A percentile compares a stretch with the other conserved stretches of the same genome.
These are phyloP conservation scores for Aspergillus ruber DNA, from an alignment of 2,329 filamentous ascomycete genomes.

Conservation along the genomic window DNA sequence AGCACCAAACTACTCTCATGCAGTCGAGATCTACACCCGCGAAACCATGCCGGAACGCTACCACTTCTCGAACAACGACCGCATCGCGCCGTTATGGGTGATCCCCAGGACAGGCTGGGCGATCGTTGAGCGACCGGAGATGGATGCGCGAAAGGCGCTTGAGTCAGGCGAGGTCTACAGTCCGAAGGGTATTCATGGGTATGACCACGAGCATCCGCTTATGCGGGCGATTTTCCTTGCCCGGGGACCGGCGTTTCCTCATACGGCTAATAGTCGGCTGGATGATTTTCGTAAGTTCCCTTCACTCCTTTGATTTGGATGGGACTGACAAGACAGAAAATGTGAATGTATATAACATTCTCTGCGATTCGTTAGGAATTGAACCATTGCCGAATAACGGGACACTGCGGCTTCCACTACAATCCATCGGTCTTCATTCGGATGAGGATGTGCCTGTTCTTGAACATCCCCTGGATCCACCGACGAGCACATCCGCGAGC, in stretches of 20 bases:
- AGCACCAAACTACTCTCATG: slow-evolving; percentile 41
- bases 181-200: slow-evolving; percentile 83
- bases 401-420: slow-evolving; percentile 55
- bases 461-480: slow-evolving; percentile 29
- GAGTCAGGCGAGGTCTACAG: slow-evolving; percentile 63
- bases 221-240: slow-evolving; percentile 97
- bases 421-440: slow-evolving; percentile 40
- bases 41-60: slow-evolving; percentile 81
- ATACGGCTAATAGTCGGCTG: slow-evolving; percentile 71
- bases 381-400: slow-evolving; percentile 76
- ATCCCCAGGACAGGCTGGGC: slow-evolving; percentile 90
- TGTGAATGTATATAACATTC: slow-evolving; percentile 86
- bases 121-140: slow-evolving; percentile 73
- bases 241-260: slow-evolving; percentile 84
- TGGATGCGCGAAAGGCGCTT: slow-evolving; percentile 63
- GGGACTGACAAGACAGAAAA: slow-evolving; percentile 58
- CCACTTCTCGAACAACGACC: slow-evolving; percentile 61
- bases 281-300: slow-evolving; percentile 73
- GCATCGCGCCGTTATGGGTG: slow-evolving; percentile 93
- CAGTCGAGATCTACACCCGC: slow-evolving; percentile 76
- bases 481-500: slow-evolving; percentile 10
- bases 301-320: not conserved
- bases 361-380: slow-evolving; percentile 80
- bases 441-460: slow-evolving; percentile 28
- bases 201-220: slow-evolving; percentile 87